Conservation (phyloP, 352 stramenopile species). For the Pythium sukuiense region DNA sequence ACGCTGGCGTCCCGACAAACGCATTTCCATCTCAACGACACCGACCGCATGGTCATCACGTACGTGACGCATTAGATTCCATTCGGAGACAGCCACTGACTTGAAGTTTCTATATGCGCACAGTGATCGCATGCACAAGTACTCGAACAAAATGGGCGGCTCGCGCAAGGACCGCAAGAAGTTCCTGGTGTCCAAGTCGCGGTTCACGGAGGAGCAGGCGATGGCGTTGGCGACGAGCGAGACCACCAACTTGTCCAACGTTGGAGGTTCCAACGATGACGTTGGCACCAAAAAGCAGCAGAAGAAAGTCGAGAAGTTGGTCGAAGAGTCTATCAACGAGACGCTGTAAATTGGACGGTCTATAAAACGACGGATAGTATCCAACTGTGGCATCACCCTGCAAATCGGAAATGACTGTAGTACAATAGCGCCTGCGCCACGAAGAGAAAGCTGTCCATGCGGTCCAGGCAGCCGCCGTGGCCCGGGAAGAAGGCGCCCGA, state of each 20-base stretch:
- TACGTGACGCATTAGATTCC: constrained; percentile 28
- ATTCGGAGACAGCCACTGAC: not conserved
- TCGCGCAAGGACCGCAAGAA: constrained; percentile 66
- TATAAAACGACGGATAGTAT: not conserved
- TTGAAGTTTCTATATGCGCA: not conserved
- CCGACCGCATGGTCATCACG: constrained; percentile 72
- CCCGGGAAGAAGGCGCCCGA: constrained; percentile 71
- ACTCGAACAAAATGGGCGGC: constrained; percentile 73
- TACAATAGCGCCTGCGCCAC: constrained; percentile 64
- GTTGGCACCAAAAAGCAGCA: constrained; percentile 6
- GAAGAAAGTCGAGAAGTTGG: constrained; percentile 36
- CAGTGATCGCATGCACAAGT: constrained; percentile 71
- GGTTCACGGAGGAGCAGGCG: constrained; percentile 34
- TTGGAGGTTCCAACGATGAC: constrained; percentile 20
- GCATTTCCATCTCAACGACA: constrained; percentile 61
- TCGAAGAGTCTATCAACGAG: constrained; percentile 47
- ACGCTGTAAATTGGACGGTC: constrained; percentile 37
- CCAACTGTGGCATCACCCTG: not conserved
- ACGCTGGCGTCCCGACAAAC: constrained; percentile 53
- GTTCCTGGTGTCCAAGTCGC: constrained; percentile 50
- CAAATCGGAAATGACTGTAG: constrained; percentile 35
- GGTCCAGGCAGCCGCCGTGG: constrained; percentile 75
- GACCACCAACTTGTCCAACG: constrained; percentile 15
- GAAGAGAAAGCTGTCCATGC: constrained; percentile 80
- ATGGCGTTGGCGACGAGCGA: constrained; percentile 14